Conservation (phyloP, 441 rosid genomes). For the Populus hybrid region DNA sequence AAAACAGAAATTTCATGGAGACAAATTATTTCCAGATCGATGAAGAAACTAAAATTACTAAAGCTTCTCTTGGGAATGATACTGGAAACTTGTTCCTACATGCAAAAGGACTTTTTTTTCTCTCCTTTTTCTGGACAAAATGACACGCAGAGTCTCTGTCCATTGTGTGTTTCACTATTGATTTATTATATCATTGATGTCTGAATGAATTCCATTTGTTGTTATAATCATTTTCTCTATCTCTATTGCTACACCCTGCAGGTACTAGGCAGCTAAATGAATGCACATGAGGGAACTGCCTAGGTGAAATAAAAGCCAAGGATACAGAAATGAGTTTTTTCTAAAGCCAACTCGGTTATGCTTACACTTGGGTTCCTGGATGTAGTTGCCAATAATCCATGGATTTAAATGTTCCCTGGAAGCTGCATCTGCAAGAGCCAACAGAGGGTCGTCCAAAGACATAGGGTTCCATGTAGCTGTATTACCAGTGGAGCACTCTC, state of each 20-base stretch:
- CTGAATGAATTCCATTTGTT: not conserved
- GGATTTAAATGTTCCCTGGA: constrained; percentile 14
- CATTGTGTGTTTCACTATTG: not conserved
- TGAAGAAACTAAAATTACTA: constrained; percentile 3
- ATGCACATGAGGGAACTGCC: not conserved
- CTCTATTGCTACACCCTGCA: not conserved
- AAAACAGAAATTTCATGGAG: constrained; percentile 18
- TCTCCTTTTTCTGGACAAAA: not conserved
- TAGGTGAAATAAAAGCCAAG: not conserved
- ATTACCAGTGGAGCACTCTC: constrained; percentile 18
- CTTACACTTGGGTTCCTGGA: constrained; percentile 29
- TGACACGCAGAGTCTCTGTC: not conserved
- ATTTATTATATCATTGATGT: too few species aligned
- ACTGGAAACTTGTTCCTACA: not conserved
- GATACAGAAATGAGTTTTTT: not conserved
- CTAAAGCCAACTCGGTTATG: not conserved
- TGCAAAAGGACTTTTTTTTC: not conserved
- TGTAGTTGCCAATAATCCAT: constrained; percentile 9
- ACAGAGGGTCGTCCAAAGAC: constrained; percentile 38
- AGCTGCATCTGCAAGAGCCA: constrained; percentile 60
- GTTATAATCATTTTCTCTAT: not conserved
- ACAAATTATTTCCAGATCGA: constrained; percentile 12
- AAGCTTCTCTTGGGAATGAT: not conserved
- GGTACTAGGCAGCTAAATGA: not conserved
- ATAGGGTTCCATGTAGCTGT: constrained; percentile 22